Evolutionary conservation across 352 stramenopile species (phyloP).

Genomic region (Globisporangium echinulatum): DNA sequence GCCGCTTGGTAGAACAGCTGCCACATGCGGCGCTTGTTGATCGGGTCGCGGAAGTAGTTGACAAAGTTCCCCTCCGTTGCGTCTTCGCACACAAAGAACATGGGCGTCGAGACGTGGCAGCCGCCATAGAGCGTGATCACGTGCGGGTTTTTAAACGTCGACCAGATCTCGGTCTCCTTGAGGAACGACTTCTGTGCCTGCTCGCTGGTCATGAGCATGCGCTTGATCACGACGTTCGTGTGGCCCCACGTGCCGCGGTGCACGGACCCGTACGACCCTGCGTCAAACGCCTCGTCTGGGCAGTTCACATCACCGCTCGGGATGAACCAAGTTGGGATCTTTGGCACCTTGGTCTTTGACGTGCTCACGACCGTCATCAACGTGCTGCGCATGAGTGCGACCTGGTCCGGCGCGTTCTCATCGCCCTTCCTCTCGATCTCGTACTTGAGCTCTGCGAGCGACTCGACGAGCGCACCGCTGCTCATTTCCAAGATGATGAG

Average conservation of each 20-base stretch:
- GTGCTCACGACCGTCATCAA: slow-evolving; percentile 12
- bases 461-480: slow-evolving; percentile 13
- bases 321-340: slow-evolving; percentile 19
- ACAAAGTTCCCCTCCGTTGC: slow-evolving; percentile 27
- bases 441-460: slow-evolving; percentile 18
- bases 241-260: slow-evolving; percentile 18
- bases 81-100: slow-evolving; percentile 27
- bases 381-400: slow-evolving; percentile 11
- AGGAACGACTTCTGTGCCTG: slow-evolving; percentile 12
- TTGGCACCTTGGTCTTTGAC: slow-evolving; percentile 8
- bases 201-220: slow-evolving; percentile 5
- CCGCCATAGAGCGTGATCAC: slow-evolving; percentile 26
- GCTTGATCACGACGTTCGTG: slow-evolving; percentile 32
- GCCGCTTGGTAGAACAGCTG: slow-evolving; percentile 28
- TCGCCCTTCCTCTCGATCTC: slow-evolving; percentile 13
- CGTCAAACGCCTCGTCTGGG: slow-evolving; percentile 10
- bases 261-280: slow-evolving; percentile 11
- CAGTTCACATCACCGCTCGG: slow-evolving; percentile 12
- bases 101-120: slow-evolving; percentile 16
- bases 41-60: slow-evolving; percentile 12
- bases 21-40: slow-evolving; percentile 15
- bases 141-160: slow-evolving; percentile 21
- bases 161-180: slow-evolving; percentile 30
- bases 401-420: slow-evolving; percentile 7
- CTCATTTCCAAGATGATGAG: slow-evolving; percentile 9